phyloP scores from a whole-genome alignment of 495 filamentous ascomycete genomes.

The Beverwykella pulmonaria region DNA sequence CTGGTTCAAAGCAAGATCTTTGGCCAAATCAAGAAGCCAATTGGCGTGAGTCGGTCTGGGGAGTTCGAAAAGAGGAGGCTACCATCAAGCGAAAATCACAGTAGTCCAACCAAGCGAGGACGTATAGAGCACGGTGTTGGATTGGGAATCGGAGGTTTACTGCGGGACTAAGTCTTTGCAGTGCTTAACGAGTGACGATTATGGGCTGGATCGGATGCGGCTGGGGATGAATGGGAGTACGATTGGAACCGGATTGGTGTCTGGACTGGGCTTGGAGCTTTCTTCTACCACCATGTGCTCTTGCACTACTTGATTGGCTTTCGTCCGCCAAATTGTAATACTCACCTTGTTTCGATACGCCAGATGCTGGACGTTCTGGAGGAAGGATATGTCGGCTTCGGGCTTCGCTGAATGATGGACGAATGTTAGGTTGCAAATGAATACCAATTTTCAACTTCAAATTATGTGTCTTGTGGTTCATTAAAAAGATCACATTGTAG shows the following conservation, averaged over 20 bases:
- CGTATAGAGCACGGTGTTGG: constrained; percentile 40
- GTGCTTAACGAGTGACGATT: constrained; percentile 18
- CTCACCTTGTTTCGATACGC: not conserved
- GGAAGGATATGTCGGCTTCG: not conserved
- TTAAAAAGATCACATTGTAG: no score
- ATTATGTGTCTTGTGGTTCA: no score
- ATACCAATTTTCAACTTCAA: not conserved
- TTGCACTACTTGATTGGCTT: not conserved
- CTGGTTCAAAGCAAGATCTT: constrained; percentile 45
- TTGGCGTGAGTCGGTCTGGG: constrained; percentile 25
- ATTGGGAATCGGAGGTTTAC: constrained; percentile 44
- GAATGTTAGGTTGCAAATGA: constrained; percentile 5
- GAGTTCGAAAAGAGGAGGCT: constrained; percentile 39
- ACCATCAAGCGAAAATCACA: constrained; percentile 23
- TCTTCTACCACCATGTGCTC: not conserved
- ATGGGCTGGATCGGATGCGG: not conserved
- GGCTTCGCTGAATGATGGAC: not conserved
- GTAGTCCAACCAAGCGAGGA: constrained; percentile 39
- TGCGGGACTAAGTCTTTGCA: constrained; percentile 23
- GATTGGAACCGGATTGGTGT: not conserved
- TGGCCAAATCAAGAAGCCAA: constrained; percentile 44
- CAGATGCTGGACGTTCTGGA: not conserved
- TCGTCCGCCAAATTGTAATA: not conserved
- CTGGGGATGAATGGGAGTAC: not conserved
- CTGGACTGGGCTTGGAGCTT: not conserved